Evolutionary conservation across 2,329 filamentous ascomycete genomes (phyloP), one percentile per base, ranked within the genome.

Genomic region (Ascocoryne sarcoides): DNA sequence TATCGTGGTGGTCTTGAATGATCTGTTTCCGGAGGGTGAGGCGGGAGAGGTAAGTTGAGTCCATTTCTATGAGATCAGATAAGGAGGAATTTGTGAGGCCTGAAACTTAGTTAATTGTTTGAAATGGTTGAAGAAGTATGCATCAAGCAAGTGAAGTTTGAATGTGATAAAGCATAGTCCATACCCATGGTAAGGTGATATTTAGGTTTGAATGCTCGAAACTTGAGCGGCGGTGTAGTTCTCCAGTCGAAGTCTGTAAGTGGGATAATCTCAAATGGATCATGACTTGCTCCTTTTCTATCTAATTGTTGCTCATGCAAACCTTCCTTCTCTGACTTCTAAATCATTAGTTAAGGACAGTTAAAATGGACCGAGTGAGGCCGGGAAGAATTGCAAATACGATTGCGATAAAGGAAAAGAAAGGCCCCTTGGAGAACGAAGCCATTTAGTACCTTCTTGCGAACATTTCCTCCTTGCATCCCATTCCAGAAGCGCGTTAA

Each of bases 151-250:
- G 4, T 59, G 12, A n/a, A n/a, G n/a, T n/a, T n/a, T n/a, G n/a
- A n/a, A n/a, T n/a, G n/a, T n/a, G n/a, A n/a, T n/a, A n/a, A n/a
- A n/a, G n/a, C n/a, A n/a, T n/a, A n/a, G n/a, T n/a, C n/a, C n/a
- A n/a, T n/a, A 77, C 75, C 71, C 76, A 81, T 81, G 4, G 76
- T 79, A 37, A 81, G 57, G 52, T 79, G 69, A 52, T 75, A 81
- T 49, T 70, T 76, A 4, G 73, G 68, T 55, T 75, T 78, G 58
- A 78, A 78, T 0, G 73, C 70, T 10, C 76, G 64, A 9, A 76
- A 54, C 42, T 72, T 66, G 28, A 75, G 53, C 0, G 73, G 76
- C 41, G 70, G 63, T 21, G 66, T 69, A 0, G 58, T 63, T 37
- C 62, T 53, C 65, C 72, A 71, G 43, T 73, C 58, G 47, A 79